These are phyloP conservation scores for Penicillium fuscoglaucum DNA, from an alignment of 2,329 filamentous ascomycete species.

Conservation along the genomic window DNA sequence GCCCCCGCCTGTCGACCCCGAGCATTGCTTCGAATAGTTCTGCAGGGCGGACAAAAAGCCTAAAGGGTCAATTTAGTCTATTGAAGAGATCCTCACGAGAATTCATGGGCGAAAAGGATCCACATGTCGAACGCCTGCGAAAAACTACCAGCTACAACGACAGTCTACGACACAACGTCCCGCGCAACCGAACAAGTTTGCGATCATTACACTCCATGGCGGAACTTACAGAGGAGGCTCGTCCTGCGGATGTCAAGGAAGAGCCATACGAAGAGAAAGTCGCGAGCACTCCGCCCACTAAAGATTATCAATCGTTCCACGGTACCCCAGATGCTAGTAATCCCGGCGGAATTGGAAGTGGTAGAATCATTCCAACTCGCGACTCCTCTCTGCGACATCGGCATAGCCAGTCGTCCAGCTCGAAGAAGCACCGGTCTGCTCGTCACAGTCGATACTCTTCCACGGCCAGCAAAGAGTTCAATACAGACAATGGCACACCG, in stretches of 20 bases:
- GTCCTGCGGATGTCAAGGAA: constrained; percentile 21
- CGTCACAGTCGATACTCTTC: constrained; percentile 44
- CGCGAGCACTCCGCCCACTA: constrained; percentile 25
- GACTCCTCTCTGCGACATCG: constrained; percentile 65
- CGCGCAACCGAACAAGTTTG: constrained; percentile 41
- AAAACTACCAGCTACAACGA: constrained; percentile 39
- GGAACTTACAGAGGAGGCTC: constrained; percentile 43
- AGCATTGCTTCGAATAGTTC: constrained; percentile 45
- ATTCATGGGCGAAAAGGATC: constrained; percentile 39
- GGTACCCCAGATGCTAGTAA: constrained; percentile 31
- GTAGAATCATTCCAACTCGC: constrained; percentile 62
- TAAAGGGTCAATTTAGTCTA: constrained; percentile 37
- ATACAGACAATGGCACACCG: constrained; percentile 41
- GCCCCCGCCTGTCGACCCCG: constrained; percentile 39
- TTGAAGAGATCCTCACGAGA: constrained; percentile 41
- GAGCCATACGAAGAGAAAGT: constrained; percentile 21
- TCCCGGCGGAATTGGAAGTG: constrained; percentile 45
- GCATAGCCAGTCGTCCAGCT: constrained; percentile 50
- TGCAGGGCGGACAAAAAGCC: constrained; percentile 37
- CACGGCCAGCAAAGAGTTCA: constrained; percentile 41
- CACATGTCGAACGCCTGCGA: constrained; percentile 34
- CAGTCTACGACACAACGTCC: constrained; percentile 33
- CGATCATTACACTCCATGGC: constrained; percentile 46
- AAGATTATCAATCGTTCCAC: constrained; percentile 40
- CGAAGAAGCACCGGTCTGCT: constrained; percentile 55